These are phyloP conservation scores for Thalassiosira hispida DNA, from an alignment of 352 stramenopile species.

Conservation along the genomic window DNA sequence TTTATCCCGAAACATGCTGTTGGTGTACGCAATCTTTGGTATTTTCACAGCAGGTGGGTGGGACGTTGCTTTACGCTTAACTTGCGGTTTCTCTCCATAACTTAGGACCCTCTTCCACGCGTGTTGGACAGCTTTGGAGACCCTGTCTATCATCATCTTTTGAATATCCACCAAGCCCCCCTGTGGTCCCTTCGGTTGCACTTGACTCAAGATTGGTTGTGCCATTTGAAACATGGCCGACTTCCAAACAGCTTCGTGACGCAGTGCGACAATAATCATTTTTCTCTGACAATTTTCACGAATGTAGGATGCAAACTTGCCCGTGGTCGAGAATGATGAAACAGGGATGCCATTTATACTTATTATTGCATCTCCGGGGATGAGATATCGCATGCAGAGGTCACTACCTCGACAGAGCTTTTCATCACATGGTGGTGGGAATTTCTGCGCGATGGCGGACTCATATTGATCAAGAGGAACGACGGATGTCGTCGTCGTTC, in stretches of 20 bases:
- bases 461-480: constrained; percentile 22
- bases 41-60: constrained; percentile 13
- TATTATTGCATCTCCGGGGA: constrained; percentile 65
- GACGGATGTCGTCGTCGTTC: not conserved
- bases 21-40: constrained; percentile 26
- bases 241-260: constrained; percentile 43
- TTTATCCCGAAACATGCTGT: constrained; percentile 46
- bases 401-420: not conserved
- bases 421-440: constrained; percentile 16
- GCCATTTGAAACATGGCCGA: constrained; percentile 18
- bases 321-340: constrained; percentile 30
- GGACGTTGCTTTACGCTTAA: constrained; percentile 6
- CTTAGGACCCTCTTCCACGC: constrained; percentile 6
- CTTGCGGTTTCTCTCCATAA: not conserved
- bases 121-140: constrained; percentile 4
- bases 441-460: constrained; percentile 9
- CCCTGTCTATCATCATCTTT: not conserved
- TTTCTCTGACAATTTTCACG: constrained; percentile 29
- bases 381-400: constrained; percentile 26
- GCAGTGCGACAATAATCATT: constrained; percentile 44
- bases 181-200: not conserved
- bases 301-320: constrained; percentile 46
- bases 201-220: not conserved
- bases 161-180: not conserved
- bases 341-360: constrained; percentile 58